These are phyloP conservation scores for Dryadomyces quercus-mongolicae DNA, from an alignment of 2,329 filamentous ascomycete genomes.

Conservation along the genomic window DNA sequence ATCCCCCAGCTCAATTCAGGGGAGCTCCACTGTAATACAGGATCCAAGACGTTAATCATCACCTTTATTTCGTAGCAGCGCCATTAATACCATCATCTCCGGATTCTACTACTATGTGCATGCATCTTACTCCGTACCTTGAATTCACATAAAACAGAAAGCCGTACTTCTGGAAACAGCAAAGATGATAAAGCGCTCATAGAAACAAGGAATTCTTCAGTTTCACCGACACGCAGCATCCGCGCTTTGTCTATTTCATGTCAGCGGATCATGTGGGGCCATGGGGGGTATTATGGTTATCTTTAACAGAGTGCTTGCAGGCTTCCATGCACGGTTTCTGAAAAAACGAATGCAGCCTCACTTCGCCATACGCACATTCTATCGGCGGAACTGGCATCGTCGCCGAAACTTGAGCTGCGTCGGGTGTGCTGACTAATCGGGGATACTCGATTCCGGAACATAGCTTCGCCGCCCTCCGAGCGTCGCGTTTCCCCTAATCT, in stretches of 20 bases:
- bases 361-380: too few relatives aligned
- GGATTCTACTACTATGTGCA: neutral
- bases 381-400: too few relatives aligned
- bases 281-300: too few relatives aligned
- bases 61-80: neutral
- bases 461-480: too few relatives aligned
- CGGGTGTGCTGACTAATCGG: too few relatives aligned
- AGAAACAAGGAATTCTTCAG: constrained; percentile 10
- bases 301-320: too few relatives aligned
- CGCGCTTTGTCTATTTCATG: constrained; percentile 6
- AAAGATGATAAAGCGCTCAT: neutral
- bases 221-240: constrained; percentile 14
- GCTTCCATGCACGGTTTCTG: too few relatives aligned
- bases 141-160: neutral
- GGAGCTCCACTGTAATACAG: constrained; percentile 4
- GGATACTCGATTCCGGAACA: too few relatives aligned
- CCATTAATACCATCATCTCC: neutral
- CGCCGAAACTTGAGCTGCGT: too few relatives aligned
- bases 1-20: constrained; percentile 7
- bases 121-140: neutral
- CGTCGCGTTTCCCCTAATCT: too few relatives aligned
- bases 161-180: neutral
- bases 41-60: constrained; percentile 6
- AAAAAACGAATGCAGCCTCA: too few relatives aligned
- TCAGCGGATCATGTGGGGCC: neutral